phyloP scores from a whole-genome alignment of 768 basidiomycete genomes.

The Boletus edulis region DNA sequence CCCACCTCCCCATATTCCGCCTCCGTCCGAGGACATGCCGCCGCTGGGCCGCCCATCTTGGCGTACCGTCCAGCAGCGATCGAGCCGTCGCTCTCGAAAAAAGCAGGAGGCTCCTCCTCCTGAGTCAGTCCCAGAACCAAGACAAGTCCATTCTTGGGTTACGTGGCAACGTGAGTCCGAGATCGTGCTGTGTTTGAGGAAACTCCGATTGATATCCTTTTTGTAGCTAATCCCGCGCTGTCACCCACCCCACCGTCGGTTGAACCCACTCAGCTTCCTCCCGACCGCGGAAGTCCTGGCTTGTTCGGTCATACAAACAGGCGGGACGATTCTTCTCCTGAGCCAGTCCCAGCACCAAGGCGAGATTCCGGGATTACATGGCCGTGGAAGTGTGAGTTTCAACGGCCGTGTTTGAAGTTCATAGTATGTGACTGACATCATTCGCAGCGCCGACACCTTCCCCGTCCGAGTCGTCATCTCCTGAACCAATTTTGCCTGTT shows the following conservation, averaged over 20 bases:
- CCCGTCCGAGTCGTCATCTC: constrained; percentile 40
- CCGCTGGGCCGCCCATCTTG: constrained; percentile 55
- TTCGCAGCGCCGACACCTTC: constrained; percentile 56
- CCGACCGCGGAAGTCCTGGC: constrained; percentile 57
- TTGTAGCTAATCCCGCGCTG: constrained; percentile 54
- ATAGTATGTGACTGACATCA: constrained; percentile 1
- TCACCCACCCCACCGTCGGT: constrained; percentile 58
- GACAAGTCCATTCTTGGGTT: constrained; percentile 52
- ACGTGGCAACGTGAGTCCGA: constrained; percentile 69
- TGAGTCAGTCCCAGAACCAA: constrained; percentile 32
- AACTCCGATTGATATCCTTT: constrained; percentile 5
- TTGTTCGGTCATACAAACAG: constrained; percentile 58
- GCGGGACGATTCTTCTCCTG: constrained; percentile 32
- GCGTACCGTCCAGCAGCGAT: constrained; percentile 47
- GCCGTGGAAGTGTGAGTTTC: constrained; percentile 58
- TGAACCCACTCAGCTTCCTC: constrained; percentile 59
- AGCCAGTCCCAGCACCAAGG: constrained; percentile 36
- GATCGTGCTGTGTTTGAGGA: constrained; percentile 7
- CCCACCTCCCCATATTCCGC: constrained; percentile 41
- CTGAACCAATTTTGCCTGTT: constrained; percentile 59
- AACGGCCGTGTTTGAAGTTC: constrained; percentile 1
- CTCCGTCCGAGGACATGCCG: constrained; percentile 42
- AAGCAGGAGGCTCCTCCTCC: constrained; percentile 33
- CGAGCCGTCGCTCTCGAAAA: constrained; percentile 43
- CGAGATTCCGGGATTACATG: constrained; percentile 52